A percentile compares a stretch with the other conserved stretches of the same genome.
Evolutionary conservation across 352 stramenopile genomes (phyloP).

Genomic region (Elongisporangium prolatum): DNA sequence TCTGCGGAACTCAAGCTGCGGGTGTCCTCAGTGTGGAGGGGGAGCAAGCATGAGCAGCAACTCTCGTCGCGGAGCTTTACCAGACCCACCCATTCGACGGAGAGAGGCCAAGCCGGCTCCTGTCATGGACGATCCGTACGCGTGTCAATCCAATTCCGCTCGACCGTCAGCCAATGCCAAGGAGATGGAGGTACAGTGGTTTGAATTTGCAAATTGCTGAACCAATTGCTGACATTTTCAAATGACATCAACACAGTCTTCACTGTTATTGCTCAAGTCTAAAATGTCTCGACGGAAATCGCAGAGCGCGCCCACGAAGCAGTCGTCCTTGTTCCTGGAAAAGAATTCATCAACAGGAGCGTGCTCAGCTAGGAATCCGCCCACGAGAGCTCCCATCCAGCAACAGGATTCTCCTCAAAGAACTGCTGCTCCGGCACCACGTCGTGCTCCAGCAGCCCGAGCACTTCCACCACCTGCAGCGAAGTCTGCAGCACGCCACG

Average conservation of each 20-base stretch:
- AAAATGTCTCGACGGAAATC: conserved; percentile 76
- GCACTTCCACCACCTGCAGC: conserved; percentile 9
- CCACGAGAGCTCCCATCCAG: conserved; percentile 11
- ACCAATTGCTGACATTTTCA: conserved; percentile 1
- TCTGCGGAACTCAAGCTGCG: conserved; percentile 66
- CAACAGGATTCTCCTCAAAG: conserved; percentile 5
- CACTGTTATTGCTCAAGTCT: conserved; percentile 69
- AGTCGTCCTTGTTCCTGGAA: conserved; percentile 63
- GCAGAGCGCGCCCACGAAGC: conserved; percentile 65
- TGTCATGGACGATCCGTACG: conserved; percentile 18
- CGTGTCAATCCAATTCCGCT: conserved; percentile 21
- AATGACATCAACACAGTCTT: conserved; percentile 33
- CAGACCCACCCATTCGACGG: conserved; percentile 25
- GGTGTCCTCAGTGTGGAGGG: conserved; percentile 55
- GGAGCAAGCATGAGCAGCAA: conserved; percentile 10
- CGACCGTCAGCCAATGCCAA: conserved; percentile 18
- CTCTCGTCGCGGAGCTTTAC: conserved; percentile 5
- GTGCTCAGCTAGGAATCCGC: conserved; percentile 16
- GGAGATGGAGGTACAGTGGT: conserved; percentile 45
- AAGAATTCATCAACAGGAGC: conserved; percentile 24
- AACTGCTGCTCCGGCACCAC: neutral
- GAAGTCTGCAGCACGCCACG: conserved; percentile 13
- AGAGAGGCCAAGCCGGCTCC: conserved; percentile 24
- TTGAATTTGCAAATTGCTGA: neutral
- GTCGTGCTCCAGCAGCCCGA: conserved; percentile 11